Evolutionary conservation across 139 green algal genomes (phyloP).

Genomic region (Desmodesmus armatus): DNA sequence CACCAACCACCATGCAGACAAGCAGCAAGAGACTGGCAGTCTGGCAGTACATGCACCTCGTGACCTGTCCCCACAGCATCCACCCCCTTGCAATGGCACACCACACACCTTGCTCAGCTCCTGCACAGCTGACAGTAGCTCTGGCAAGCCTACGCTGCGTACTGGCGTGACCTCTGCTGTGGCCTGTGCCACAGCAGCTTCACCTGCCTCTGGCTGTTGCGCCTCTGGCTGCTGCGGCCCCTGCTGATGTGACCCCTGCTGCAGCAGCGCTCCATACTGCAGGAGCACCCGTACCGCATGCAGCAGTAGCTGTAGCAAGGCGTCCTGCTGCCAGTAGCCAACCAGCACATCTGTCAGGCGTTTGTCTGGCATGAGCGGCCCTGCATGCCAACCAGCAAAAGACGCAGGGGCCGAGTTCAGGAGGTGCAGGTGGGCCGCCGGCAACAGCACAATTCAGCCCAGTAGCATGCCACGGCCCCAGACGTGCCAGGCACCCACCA

Average conservation of each 20-base stretch:
- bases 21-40: too few relatives aligned
- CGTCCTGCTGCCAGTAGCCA: background rate
- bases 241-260: background rate
- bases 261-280: background rate
- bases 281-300: background rate
- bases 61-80: too few relatives aligned
- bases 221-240: background rate
- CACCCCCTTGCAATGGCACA: background rate
- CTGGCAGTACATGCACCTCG: too few relatives aligned
- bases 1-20: too few relatives aligned
- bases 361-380: background rate
- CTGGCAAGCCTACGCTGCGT: background rate
- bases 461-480: too few relatives aligned
- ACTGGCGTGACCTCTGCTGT: background rate
- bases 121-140: background rate
- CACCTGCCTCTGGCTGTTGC: background rate
- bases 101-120: background rate
- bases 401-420: background rate
- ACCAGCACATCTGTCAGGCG: background rate
- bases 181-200: background rate
- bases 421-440: too few relatives aligned
- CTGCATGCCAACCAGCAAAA: background rate
- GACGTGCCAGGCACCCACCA: too few relatives aligned
- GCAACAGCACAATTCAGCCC: too few relatives aligned
- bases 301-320: background rate